Percentiles rank a stretch among this genome's conserved stretches.
Evolutionary conservation across 1,139 yeast genomes (phyloP).

Genomic region (Oligophagozyma castellii): DNA sequence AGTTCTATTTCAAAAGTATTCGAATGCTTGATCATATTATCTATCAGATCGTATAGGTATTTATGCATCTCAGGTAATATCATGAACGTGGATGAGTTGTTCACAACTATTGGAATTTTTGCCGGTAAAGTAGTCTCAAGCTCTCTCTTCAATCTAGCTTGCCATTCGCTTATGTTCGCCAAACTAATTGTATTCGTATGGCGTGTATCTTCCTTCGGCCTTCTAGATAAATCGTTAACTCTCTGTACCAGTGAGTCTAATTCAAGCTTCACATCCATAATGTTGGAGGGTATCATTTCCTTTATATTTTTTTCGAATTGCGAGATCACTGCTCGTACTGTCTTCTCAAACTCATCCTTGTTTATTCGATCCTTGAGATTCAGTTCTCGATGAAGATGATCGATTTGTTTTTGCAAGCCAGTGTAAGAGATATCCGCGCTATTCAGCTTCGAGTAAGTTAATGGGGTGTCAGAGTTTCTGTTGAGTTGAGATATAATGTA

Average conservation of each 20-base stretch:
- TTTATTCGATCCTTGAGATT: constrained; percentile 13
- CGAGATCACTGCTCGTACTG: constrained; percentile 17
- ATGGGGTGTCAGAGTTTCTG: too few relatives aligned
- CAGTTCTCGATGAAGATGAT: constrained; percentile 18
- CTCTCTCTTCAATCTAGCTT: constrained; percentile 11
- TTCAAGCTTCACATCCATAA: constrained; percentile 7
- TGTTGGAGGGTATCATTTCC: constrained; percentile 16
- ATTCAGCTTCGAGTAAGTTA: too few relatives aligned
- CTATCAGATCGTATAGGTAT: constrained; percentile 11
- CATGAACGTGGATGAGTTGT: constrained; percentile 13
- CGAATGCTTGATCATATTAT: constrained; percentile 8
- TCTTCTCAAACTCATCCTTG: constrained; percentile 18
- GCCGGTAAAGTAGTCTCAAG: constrained; percentile 15
- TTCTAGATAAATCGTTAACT: background rate
- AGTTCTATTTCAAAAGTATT: too few relatives aligned
- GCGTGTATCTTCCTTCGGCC: background rate
- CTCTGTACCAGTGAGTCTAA: constrained; percentile 4
- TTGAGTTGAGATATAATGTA: too few relatives aligned
- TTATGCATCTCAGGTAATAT: constrained; percentile 21
- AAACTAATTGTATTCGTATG: constrained; percentile 5
- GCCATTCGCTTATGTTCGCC: constrained; percentile 18
- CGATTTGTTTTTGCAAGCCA: constrained; percentile 18
- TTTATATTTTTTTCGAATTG: constrained; percentile 24
- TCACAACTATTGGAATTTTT: constrained; percentile 21
- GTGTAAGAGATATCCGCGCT: too few relatives aligned